Evolutionary conservation across 2,329 filamentous ascomycete species (phyloP).

Genomic region (Monilinia fructigena): DNA sequence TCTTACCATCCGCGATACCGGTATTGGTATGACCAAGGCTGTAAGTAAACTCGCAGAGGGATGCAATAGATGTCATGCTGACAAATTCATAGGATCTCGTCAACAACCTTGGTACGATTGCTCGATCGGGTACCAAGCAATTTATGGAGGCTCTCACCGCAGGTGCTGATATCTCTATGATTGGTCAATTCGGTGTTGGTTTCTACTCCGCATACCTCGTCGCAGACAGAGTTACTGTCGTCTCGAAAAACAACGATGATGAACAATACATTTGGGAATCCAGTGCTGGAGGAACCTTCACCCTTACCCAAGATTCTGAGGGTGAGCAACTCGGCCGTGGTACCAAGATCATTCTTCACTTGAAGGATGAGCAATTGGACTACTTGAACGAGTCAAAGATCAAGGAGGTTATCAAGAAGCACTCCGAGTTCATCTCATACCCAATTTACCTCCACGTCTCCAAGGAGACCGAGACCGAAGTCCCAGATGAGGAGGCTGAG

Average conservation of each 20-base stretch:
- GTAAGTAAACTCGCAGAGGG: slow-evolving; percentile 56
- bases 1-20: slow-evolving; percentile 92
- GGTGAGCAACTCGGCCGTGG: slow-evolving; percentile 89
- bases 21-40: slow-evolving; percentile 99
- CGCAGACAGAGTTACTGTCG: slow-evolving; percentile 89
- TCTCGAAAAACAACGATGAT: slow-evolving; percentile 99
- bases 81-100: slow-evolving; percentile 74
- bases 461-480: slow-evolving; percentile 99
- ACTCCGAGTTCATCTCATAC: slow-evolving; percentile 99
- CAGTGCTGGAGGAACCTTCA: slow-evolving; percentile 95
- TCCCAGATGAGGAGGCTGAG: slow-evolving; percentile 47
- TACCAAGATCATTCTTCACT: slow-evolving; percentile 96
- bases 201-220: slow-evolving; percentile 99
- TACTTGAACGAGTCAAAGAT: slow-evolving; percentile 98
- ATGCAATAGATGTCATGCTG: slow-evolving; percentile 38
- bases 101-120: slow-evolving; percentile 99
- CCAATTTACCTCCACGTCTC: slow-evolving; percentile 99
- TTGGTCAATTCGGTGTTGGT: slow-evolving; percentile 99
- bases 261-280: slow-evolving; percentile 99
- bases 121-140: slow-evolving; percentile 98
- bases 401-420: slow-evolving; percentile 99
- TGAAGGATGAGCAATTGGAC: slow-evolving; percentile 98
- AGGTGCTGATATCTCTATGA: slow-evolving; percentile 99
- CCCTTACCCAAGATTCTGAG: slow-evolving; percentile 83
- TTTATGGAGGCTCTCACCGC: slow-evolving; percentile 99